These are phyloP conservation scores for Maudiozyma bulderi DNA, from an alignment of 805 yeast species.

Conservation along the genomic window DNA sequence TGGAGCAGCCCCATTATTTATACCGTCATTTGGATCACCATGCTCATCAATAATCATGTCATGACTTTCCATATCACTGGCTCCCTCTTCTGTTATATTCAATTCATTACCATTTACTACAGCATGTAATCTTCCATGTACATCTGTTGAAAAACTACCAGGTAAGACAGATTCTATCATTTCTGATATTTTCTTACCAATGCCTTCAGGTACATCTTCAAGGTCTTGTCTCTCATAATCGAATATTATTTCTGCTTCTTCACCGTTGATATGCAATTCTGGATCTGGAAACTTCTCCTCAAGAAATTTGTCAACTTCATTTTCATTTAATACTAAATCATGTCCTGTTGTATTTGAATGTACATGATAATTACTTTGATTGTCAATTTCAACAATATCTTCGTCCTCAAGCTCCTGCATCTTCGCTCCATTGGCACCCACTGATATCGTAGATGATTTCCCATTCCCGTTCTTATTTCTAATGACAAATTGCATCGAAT, in stretches of 20 bases:
- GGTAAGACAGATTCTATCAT: slow-evolving; percentile 26
- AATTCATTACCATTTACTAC: slow-evolving; percentile 20
- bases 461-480: slow-evolving; percentile 6
- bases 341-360: neutral
- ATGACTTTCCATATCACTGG: neutral
- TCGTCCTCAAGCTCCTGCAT: slow-evolving; percentile 2
- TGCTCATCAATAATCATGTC: neutral
- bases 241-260: slow-evolving; percentile 25
- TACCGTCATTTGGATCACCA: neutral
- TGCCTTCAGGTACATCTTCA: slow-evolving; percentile 18
- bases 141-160: slow-evolving; percentile 19
- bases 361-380: slow-evolving; percentile 11
- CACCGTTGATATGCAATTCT: slow-evolving; percentile 19
- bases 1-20: slow-evolving; percentile 1
- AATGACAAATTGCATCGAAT: slow-evolving; percentile 19
- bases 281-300: slow-evolving; percentile 16
- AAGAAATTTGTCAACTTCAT: slow-evolving; percentile 4
- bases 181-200: slow-evolving; percentile 22
- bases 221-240: slow-evolving; percentile 24
- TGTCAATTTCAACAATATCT: slow-evolving; percentile 8
- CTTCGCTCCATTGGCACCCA: neutral
- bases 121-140: slow-evolving; percentile 20
- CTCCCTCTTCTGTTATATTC: slow-evolving; percentile 15
- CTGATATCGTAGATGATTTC: neutral
- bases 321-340: neutral